Conservation (phyloP, 2,329 filamentous ascomycete species). For the Daldinia sp. region DNA sequence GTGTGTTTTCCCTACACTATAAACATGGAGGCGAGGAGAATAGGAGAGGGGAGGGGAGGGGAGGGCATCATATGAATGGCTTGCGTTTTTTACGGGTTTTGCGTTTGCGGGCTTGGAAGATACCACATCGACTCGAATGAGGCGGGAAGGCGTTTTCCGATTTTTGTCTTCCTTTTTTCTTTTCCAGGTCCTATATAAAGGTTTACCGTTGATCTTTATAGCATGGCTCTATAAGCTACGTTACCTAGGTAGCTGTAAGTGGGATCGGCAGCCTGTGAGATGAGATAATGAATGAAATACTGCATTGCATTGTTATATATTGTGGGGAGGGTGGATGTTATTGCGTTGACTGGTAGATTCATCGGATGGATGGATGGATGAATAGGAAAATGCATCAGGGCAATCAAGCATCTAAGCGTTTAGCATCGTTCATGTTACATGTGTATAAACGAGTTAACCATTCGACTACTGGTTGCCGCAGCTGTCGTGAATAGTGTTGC, state of each 20-base stretch:
- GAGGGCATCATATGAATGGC: neutral
- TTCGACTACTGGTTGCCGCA: no score
- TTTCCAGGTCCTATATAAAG: neutral
- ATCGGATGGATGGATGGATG: no score
- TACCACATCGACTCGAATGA: slow-evolving; percentile 8
- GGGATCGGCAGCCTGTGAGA: slow-evolving; percentile 6
- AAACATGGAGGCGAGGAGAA: neutral
- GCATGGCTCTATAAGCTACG: neutral
- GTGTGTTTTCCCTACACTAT: no score
- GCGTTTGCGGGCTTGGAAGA: slow-evolving; percentile 12
- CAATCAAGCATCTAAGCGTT: no score
- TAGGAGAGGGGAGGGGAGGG: neutral
- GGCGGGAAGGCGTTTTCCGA: slow-evolving; percentile 4
- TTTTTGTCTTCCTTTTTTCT: neutral
- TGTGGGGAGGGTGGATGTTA: neutral
- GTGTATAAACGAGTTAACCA: no score
- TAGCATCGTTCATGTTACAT: no score
- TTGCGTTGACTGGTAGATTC: no score
- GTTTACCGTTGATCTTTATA: neutral
- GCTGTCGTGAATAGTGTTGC: no score
- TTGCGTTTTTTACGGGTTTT: neutral
- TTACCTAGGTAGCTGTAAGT: neutral
- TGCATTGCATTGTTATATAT: neutral
- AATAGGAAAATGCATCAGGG: no score
- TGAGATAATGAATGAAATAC: slow-evolving; percentile 13